Percentiles rank a stretch among this genome's conserved stretches.
Evolutionary conservation across 129 eudicot genomes (phyloP).

Genomic region (Escallonia rubra): DNA sequence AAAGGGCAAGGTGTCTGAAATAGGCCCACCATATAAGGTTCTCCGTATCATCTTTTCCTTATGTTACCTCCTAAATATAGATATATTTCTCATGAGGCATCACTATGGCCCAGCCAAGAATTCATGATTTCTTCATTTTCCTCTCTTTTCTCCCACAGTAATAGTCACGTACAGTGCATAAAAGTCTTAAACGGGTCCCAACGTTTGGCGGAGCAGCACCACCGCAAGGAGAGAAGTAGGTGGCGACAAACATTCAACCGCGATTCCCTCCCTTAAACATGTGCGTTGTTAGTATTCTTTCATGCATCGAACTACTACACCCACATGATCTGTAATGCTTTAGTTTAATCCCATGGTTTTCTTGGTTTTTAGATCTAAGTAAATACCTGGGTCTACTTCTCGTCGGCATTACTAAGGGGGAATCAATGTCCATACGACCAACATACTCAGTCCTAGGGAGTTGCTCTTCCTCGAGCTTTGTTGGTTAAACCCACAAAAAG

Average conservation of each 20-base stretch:
- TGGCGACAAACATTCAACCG: constrained; percentile 23
- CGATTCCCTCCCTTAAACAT: constrained; percentile 17
- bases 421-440: background rate
- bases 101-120: too few species aligned
- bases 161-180: background rate
- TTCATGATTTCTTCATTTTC: too few species aligned
- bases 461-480: background rate
- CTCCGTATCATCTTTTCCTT: too few species aligned
- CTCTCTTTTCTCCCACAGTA: too few species aligned
- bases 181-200: background rate
- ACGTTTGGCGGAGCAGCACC: too few species aligned
- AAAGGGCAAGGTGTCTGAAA: too few species aligned
- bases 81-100: too few species aligned
- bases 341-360: background rate
- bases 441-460: background rate
- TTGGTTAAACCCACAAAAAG: background rate
- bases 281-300: background rate
- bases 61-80: too few species aligned
- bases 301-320: background rate
- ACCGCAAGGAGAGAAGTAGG: background rate
- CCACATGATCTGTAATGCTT: background rate
- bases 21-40: too few species aligned
- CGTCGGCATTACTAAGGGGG: too few species aligned
- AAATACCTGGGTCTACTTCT: too few species aligned
- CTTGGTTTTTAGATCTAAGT: background rate